These are phyloP conservation scores for Clonostachys solani DNA, from an alignment of 2,329 filamentous ascomycete genomes.

Conservation along the genomic window DNA sequence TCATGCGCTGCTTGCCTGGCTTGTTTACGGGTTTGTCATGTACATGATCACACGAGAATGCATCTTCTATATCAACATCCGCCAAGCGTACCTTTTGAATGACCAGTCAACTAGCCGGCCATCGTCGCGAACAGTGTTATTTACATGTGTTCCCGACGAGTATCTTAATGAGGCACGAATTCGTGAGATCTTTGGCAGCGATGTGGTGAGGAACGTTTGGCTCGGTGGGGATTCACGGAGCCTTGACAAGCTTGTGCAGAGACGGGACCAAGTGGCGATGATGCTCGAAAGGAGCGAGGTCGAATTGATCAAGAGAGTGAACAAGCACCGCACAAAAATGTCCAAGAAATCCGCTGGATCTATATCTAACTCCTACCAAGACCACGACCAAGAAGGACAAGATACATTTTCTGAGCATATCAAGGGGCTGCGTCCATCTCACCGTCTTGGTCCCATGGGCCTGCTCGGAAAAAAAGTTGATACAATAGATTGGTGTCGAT, in stretches of 20 bases:
- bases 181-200: constrained; percentile 66
- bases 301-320: constrained; percentile 63
- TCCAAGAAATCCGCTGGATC: constrained; percentile 15
- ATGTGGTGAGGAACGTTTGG: constrained; percentile 79
- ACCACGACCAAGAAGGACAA: constrained; percentile 26
- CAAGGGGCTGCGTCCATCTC: constrained; percentile 63
- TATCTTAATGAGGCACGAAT: constrained; percentile 73
- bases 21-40: constrained; percentile 83
- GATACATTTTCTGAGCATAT: constrained; percentile 17
- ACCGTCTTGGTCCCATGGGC: constrained; percentile 60
- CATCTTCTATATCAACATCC: constrained; percentile 89
- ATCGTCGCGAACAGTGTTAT: constrained; percentile 86
- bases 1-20: constrained; percentile 71
- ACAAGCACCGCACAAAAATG: constrained; percentile 14
- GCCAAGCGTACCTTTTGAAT: constrained; percentile 86
- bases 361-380: not conserved
- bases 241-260: constrained; percentile 69
- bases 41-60: constrained; percentile 85
- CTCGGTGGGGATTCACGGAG: constrained; percentile 68
- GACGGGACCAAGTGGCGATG: constrained; percentile 69
- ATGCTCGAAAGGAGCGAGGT: constrained; percentile 82
- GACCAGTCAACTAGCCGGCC: constrained; percentile 80
- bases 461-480: constrained; percentile 67
- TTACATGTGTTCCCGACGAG: constrained; percentile 75
- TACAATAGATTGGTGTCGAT: constrained; percentile 79